These are phyloP conservation scores for Yamadazyma spencermartinsiae DNA, from an alignment of 1,139 yeast species.

Conservation along the genomic window DNA sequence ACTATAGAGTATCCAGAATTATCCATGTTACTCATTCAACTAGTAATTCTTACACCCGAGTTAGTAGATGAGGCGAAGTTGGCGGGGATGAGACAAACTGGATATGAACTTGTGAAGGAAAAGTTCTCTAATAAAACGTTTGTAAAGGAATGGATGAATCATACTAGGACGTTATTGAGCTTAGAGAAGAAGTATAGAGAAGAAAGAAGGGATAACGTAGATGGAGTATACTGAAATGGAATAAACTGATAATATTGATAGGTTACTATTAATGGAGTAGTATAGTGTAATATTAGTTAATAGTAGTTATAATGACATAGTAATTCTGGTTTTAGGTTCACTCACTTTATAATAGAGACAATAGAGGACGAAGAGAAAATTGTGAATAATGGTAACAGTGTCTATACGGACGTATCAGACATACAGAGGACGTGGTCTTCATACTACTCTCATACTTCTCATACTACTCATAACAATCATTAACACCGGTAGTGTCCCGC, in stretches of 20 bases:
- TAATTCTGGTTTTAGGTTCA: too few species aligned
- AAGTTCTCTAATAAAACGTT: constrained; percentile 74
- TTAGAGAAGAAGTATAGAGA: constrained; percentile 43
- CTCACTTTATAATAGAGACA: too few species aligned
- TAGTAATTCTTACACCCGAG: constrained; percentile 36
- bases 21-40: constrained; percentile 31
- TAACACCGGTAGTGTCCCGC: too few species aligned
- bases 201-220: constrained; percentile 37
- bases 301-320: too few species aligned
- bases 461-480: too few species aligned
- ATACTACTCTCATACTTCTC: not conserved
- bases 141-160: constrained; percentile 55
- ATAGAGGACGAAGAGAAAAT: too few species aligned
- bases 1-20: constrained; percentile 41
- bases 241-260: constrained; percentile 1
- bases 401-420: too few species aligned
- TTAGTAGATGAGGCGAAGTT: constrained; percentile 39
- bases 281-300: too few species aligned
- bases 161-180: constrained; percentile 36
- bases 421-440: too few species aligned
- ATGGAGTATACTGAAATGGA: constrained; percentile 33
- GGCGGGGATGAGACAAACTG: constrained; percentile 50
- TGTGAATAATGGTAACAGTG: too few species aligned
- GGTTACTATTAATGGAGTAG: not conserved
- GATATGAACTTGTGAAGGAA: constrained; percentile 48